These are phyloP conservation scores for Ceratocystis ficicola DNA, from an alignment of 2,329 filamentous ascomycete genomes.

Conservation along the genomic window DNA sequence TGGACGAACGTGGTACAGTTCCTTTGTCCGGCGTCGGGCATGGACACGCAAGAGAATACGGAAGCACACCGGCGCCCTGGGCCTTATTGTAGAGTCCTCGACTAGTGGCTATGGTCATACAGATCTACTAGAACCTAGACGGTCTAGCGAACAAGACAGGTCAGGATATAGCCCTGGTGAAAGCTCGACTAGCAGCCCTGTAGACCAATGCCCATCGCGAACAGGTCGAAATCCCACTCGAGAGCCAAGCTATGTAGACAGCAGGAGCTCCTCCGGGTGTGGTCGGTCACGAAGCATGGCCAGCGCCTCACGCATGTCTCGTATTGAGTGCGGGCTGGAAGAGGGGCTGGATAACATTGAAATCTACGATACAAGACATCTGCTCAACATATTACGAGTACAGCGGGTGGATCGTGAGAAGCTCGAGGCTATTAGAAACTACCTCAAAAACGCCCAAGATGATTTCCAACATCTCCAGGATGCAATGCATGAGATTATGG, in stretches of 20 bases:
- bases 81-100: slow-evolving; percentile 22
- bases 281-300: slow-evolving; percentile 16
- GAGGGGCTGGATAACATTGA: slow-evolving; percentile 38
- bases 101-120: slow-evolving; percentile 3
- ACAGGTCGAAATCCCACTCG: neutral
- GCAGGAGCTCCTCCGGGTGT: slow-evolving; percentile 11
- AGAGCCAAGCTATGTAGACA: neutral
- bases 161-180: neutral
- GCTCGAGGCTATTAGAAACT: slow-evolving; percentile 68
- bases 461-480: slow-evolving; percentile 65
- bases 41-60: slow-evolving; percentile 77
- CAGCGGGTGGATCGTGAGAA: slow-evolving; percentile 84
- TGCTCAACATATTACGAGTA: slow-evolving; percentile 55
- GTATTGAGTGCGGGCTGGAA: slow-evolving; percentile 36
- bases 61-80: slow-evolving; percentile 33
- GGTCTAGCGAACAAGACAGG: neutral
- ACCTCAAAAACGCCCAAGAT: slow-evolving; percentile 48
- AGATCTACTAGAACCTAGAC: neutral
- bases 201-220: slow-evolving; percentile 2
- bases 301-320: slow-evolving; percentile 26
- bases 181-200: neutral
- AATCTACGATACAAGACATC: slow-evolving; percentile 51
- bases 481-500: slow-evolving; percentile 76
- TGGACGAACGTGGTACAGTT: slow-evolving; percentile 81
- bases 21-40: slow-evolving; percentile 77